Evolutionary conservation across 306 rosid genomes (phyloP).

Genomic region (Dryas alaskensis): DNA sequence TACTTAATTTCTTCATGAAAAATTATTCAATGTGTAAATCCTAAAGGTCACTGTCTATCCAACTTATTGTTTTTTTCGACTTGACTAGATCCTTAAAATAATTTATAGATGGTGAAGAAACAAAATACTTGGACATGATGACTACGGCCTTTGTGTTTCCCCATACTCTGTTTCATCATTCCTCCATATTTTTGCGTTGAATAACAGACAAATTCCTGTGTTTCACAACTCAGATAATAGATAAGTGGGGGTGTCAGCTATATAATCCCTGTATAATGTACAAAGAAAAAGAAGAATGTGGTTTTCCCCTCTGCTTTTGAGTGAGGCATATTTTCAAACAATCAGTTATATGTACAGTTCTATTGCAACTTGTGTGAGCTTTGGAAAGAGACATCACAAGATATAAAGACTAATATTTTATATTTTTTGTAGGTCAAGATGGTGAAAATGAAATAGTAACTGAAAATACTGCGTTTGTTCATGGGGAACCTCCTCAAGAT

Average conservation of each 20-base stretch:
- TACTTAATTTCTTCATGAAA: neutral
- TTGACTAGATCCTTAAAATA: neutral
- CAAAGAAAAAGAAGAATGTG: neutral
- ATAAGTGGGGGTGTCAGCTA: neutral
- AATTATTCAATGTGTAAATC: neutral
- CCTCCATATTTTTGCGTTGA: neutral
- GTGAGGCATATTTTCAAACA: neutral
- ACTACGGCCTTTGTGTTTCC: neutral
- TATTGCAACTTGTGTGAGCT: neutral
- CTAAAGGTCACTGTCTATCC: neutral
- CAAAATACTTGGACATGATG: neutral
- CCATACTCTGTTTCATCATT: neutral
- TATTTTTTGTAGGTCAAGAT: conserved; percentile 47
- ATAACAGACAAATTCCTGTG: neutral
- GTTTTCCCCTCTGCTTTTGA: neutral
- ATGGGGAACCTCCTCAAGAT: conserved; percentile 55
- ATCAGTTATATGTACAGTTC: neutral
- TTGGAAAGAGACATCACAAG: neutral
- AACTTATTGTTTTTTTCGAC: neutral
- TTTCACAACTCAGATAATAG: neutral
- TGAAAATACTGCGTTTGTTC: conserved; percentile 61
- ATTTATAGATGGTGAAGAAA: neutral
- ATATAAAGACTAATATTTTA: neutral
- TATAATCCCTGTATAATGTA: neutral
- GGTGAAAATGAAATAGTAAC: conserved; percentile 53